Base-by-base conservation (phyloP, 345 rosid species). In the Moricandia arvensis region DNA sequence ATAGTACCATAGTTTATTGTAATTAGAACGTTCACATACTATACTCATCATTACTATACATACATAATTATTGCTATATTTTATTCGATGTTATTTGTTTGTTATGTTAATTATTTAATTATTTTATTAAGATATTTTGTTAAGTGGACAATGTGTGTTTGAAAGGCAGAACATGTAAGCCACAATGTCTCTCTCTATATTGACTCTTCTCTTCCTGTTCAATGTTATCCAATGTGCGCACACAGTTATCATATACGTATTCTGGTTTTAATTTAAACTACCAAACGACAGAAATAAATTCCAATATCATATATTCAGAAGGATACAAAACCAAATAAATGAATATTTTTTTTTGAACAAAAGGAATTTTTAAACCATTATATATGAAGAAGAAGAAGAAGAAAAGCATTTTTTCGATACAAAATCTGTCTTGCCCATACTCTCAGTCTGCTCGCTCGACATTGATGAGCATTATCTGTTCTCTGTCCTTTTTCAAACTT, bases 351-450 rank as follows among this genome's bases (percentile, higher is more conserved):
- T 15, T 30, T 76, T 29, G 1, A 34, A 59, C 1, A 45, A n/a
- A 60, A 47, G 59, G 57, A 77, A 6, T 71, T 26, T 26, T 47
- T 7, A 53, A 55, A 21, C 9, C 34, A 29, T 62, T 34, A n/a
- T n/a, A n/a, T n/a, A n/a, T n/a, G n/a, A n/a, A n/a, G n/a, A 53
- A 21, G 51, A 57, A 64, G 5, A 18, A 37, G 15, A 17, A 34
- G 26, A 30, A 53, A 51, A 17, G 63, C 55, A 53, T 53, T 8
- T 53, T 21, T 27, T 53, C 59, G 59, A 5, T 53, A 43, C 37
- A 59, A 66, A 51, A 59, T 27, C 45, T 59, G 77, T 45, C 64
- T 72, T 66, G 69, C 74, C 81, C 81, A 72, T 72, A 11, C 81
- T 10, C 29, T 67, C 77, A 78, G 77, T n/a, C n/a, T n/a, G n/a